Conservation (phyloP, 306 rosid genomes). For the Pyrus betulifolia region DNA sequence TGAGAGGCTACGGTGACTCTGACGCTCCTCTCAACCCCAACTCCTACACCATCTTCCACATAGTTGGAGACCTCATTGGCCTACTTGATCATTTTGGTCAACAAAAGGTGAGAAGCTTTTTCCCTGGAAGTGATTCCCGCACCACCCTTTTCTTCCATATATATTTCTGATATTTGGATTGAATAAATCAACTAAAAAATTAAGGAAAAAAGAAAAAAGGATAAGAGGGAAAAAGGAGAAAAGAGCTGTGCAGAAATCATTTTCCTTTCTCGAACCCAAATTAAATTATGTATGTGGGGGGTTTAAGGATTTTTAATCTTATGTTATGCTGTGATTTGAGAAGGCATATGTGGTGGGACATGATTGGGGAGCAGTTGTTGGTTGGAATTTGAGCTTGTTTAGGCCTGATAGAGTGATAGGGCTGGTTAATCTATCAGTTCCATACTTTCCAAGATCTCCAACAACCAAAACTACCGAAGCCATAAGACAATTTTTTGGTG, state of each 20-base stretch:
- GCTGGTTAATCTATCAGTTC: conserved; percentile 43
- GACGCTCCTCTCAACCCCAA: conserved; percentile 42
- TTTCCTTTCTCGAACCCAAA: background rate
- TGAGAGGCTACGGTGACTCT: conserved; percentile 68
- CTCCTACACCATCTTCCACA: conserved; percentile 39
- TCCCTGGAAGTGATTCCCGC: background rate
- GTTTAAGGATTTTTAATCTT: background rate
- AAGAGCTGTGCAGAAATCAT: background rate
- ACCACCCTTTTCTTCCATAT: background rate
- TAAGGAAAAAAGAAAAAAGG: too few species aligned
- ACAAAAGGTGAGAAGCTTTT: conserved; percentile 35
- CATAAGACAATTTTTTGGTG: conserved; percentile 32
- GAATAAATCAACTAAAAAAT: background rate
- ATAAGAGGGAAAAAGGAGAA: background rate
- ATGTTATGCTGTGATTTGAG: background rate
- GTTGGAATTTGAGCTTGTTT: conserved; percentile 52
- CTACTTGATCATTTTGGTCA: conserved; percentile 55
- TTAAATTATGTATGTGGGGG: background rate
- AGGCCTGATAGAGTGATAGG: conserved; percentile 69
- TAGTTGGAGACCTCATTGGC: conserved; percentile 52
- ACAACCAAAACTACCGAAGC: conserved; percentile 29
- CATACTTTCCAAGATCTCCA: conserved; percentile 49
- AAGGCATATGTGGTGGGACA: conserved; percentile 60
- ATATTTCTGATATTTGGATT: too few species aligned
- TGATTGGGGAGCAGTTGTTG: conserved; percentile 58